Base-by-base conservation (phyloP, 2,329 filamentous ascomycete species). In the Pseudogymnoascus sp. region DNA sequence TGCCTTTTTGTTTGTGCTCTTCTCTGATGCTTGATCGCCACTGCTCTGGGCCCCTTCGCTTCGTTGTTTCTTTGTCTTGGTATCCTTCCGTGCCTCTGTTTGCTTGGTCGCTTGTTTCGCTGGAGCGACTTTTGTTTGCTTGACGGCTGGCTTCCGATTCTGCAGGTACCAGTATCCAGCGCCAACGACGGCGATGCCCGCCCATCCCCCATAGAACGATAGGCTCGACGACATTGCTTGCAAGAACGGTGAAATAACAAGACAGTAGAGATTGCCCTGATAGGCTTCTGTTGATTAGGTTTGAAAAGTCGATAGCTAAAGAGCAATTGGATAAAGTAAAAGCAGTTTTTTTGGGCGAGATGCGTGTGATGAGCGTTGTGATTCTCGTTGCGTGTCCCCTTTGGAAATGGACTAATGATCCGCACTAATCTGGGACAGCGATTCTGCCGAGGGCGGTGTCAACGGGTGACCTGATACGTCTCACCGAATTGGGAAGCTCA, bases 141-240 rank as follows among this genome's bases (percentile, higher is more conserved):
- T 62, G 26, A 50, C 46, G 19, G 46, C 61, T 53, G 41, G 40
- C 61, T 62, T 62, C 19, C 60, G 62, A n/a, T 63, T 35, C 60
- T 41, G 65, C 4, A 68, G 61, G 28, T 63, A 70, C 31, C 67
- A 71, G 62, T 70, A 74, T 41, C 69, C 66, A 59, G 69, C 74
- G 40, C 68, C 66, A 43, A 72, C 62, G 14, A 70, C 68, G 26
- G 75, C 59, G 56, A 78, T 68, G 37, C 72, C 69, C 60, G 69
- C 72, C 72, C 72, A 78, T 63, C 75, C 75, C 65, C 72, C 74
- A 67, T 74, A 70, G 62, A 75, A 76, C 26, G 59, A 37, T 31
- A 53, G 46, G 46, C 46, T 53, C 46, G 46, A 53, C 46, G 46
- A 53, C 46, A 53, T 53, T 53, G 46, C 46, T 31, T 53, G 26